These are phyloP conservation scores for Ceratobasidium sp. DNA, from an alignment of 1,284 basidiomycete species.

Conservation along the genomic window DNA sequence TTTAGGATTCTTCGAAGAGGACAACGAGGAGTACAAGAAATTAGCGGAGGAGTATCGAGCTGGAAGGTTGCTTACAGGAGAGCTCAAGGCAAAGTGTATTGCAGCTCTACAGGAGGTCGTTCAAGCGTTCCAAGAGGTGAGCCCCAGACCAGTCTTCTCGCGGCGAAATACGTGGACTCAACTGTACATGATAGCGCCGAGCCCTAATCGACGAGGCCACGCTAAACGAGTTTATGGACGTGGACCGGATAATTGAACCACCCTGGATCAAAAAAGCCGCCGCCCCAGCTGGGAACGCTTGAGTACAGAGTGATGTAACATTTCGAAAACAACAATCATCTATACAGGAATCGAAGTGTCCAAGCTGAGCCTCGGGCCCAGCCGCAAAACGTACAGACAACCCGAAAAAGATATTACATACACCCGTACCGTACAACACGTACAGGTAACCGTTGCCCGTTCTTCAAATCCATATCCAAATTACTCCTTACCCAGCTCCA, in stretches of 20 bases:
- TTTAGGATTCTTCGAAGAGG: constrained; percentile 95
- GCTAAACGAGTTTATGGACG: constrained; percentile 86
- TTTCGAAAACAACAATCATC: constrained; percentile 26
- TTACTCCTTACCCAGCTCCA: constrained; percentile 13
- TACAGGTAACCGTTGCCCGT: constrained; percentile 4
- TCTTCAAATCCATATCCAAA: constrained; percentile 31
- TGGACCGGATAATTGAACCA: constrained; percentile 80
- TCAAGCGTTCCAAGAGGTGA: constrained; percentile 88
- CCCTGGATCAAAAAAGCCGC: constrained; percentile 37
- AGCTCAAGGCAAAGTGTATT: constrained; percentile 94
- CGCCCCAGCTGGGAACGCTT: background rate
- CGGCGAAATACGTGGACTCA: background rate
- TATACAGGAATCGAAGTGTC: constrained; percentile 36
- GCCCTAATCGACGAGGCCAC: constrained; percentile 84
- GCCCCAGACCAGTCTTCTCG: constrained; percentile 50
- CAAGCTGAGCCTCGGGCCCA: constrained; percentile 32
- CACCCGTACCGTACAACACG: background rate
- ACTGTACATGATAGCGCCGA: constrained; percentile 71
- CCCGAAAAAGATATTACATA: constrained; percentile 24
- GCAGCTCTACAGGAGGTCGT: constrained; percentile 87
- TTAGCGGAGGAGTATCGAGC: constrained; percentile 93
- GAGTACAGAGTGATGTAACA: constrained; percentile 6
- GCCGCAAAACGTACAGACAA: constrained; percentile 35
- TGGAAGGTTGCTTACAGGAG: constrained; percentile 88
- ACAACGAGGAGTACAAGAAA: constrained; percentile 86